Base-by-base conservation (phyloP, 306 rosid genomes). In the Arachis stenosperma region DNA sequence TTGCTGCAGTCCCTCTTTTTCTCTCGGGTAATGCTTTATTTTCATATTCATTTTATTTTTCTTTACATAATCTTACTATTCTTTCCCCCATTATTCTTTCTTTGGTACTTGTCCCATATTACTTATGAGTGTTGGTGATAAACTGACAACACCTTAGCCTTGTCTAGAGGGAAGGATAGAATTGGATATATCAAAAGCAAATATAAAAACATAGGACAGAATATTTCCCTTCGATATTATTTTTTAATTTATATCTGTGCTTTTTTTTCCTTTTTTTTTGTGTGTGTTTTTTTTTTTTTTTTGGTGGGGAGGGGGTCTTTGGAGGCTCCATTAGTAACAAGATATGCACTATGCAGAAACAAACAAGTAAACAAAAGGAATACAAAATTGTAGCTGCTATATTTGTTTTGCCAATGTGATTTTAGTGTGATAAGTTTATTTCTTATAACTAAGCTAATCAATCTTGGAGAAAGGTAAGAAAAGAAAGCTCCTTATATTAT, bases 1-100 rank as follows among this genome's bases (percentile, higher is more conserved):
- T 81, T 88, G 81, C 87, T 92, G 94, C 98, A 92, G 86, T 90
- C 98, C 53, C 92, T 92, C 79, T 74, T 81, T 78, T 92, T 92
- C 88, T 90, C 94, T 70, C 89, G 98, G 96, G 98, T 92, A 92
- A 57, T 65, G 52, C 27, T 71, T 65, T 11, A 63, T 44, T 58
- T 30, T 48, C 60, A 48, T 6, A 52, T 65, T 36, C 9, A 48
- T 41, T 57, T 13, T 5, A 48, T 52, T 52, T 58, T 67, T 53
- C 7, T 66, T 61, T 62, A 52, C 66, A 53, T 61, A 47, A 40
- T 74, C 55, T 61, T 13, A 54, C 7, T 8, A 55, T 43, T 56
- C 42, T 42, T 47, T 47, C 29, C 42, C n/a, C 37, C 43, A 6
- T 43, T 74, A 30, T 59, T 67, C 9, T 65, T 70, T 51, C 51